Conservation (phyloP, 2,329 filamentous ascomycete genomes). For the Diatrype stigma region DNA sequence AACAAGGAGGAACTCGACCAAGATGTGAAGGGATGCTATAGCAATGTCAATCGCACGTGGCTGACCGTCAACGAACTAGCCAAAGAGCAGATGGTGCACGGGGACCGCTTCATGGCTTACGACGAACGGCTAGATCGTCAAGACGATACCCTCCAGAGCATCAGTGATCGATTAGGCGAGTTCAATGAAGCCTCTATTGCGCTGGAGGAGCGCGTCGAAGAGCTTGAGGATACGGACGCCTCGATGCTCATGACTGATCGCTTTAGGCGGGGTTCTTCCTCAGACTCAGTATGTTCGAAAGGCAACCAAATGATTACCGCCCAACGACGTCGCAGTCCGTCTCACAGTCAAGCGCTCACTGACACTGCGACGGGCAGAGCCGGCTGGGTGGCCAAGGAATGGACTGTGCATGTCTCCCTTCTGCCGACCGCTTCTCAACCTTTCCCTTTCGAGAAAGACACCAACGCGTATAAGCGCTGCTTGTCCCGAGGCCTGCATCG, state of each 20-base stretch:
- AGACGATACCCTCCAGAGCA: conserved; percentile 38
- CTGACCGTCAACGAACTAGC: conserved; percentile 44
- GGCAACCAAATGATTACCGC: not conserved
- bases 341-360: conserved; percentile 12
- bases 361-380: conserved; percentile 22
- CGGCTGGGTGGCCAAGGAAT: conserved; percentile 30
- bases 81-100: conserved; percentile 30
- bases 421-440: conserved; percentile 50
- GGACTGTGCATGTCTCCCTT: conserved; percentile 59
- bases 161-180: conserved; percentile 46
- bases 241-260: conserved; percentile 18
- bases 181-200: conserved; percentile 46
- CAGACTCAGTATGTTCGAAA: conserved; percentile 24
- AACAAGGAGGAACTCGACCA: conserved; percentile 46
- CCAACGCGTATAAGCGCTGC: conserved; percentile 56
- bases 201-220: conserved; percentile 52
- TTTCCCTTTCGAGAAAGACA: conserved; percentile 60
- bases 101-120: conserved; percentile 35
- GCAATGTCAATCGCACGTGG: conserved; percentile 52
- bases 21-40: conserved; percentile 52
- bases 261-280: conserved; percentile 21
- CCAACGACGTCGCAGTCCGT: conserved; percentile 2
- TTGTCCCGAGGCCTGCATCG: conserved; percentile 57
- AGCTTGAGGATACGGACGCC: conserved; percentile 37
- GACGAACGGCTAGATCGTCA: conserved; percentile 37